Conservation (phyloP, 331 rosid genomes). For the Malus hybrid region DNA sequence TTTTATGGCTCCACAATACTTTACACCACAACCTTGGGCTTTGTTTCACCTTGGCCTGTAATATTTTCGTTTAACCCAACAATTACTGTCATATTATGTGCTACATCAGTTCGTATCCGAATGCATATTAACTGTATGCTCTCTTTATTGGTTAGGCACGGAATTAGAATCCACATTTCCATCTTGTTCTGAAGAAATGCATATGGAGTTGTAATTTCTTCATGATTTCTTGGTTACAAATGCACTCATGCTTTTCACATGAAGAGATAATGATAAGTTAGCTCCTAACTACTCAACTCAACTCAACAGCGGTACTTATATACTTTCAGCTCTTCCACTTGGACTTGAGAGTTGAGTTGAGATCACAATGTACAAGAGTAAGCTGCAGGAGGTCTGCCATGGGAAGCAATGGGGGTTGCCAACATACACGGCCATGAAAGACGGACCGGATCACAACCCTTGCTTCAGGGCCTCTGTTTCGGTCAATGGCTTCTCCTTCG, state of each 20-base stretch:
- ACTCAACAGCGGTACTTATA: background rate
- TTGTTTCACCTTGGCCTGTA: no score
- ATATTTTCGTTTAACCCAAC: no score
- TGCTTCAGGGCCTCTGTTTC: conserved; percentile 41
- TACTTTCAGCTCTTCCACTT: background rate
- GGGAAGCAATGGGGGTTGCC: conserved; percentile 43
- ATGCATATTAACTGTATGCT: no score
- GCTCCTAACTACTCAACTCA: background rate
- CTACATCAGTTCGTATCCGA: no score
- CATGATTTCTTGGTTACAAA: background rate
- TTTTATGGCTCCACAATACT: no score
- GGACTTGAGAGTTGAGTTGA: background rate
- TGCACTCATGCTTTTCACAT: background rate
- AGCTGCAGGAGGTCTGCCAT: conserved; percentile 63
- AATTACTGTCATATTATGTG: no score
- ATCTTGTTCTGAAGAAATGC: no score
- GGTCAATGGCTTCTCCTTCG: conserved; percentile 39
- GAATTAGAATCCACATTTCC: no score
- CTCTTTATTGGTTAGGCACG: no score
- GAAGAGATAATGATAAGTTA: background rate
- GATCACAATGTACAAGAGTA: conserved; percentile 45
- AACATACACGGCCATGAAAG: conserved; percentile 29
- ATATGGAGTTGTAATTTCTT: background rate
- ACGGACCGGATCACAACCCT: conserved; percentile 52
- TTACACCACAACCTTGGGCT: no score